These are phyloP conservation scores for Microdochium paspali DNA, from an alignment of 2,329 filamentous ascomycete species.

Conservation along the genomic window DNA sequence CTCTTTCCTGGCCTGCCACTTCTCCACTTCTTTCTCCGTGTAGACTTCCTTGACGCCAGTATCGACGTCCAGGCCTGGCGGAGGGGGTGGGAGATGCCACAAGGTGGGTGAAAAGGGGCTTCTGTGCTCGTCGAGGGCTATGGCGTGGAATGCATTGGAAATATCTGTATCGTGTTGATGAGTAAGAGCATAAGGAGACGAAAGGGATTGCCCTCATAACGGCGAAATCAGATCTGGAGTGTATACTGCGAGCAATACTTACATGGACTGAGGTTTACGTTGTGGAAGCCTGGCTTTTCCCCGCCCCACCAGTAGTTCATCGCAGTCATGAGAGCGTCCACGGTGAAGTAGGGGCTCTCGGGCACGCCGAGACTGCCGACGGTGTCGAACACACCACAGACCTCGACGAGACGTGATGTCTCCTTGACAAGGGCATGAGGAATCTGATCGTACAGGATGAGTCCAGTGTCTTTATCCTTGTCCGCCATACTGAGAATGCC, in stretches of 20 bases:
- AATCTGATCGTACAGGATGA: background rate
- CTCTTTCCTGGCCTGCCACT: too few species aligned
- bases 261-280: slow-evolving; percentile 6
- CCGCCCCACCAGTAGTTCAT: background rate
- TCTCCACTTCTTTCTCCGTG: too few species aligned
- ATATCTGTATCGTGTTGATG: slow-evolving; percentile 9
- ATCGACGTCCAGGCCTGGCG: background rate
- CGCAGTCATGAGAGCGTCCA: slow-evolving; percentile 1
- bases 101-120: slow-evolving; percentile 39
- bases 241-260: background rate
- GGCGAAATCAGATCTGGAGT: background rate
- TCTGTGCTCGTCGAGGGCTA: slow-evolving; percentile 26
- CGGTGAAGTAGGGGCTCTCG: slow-evolving; percentile 7
- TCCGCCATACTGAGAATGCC: slow-evolving; percentile 7
- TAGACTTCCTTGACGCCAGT: background rate
- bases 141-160: slow-evolving; percentile 25
- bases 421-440: background rate
- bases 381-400: slow-evolving; percentile 17
- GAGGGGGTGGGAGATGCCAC: slow-evolving; percentile 21
- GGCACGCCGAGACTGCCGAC: slow-evolving; percentile 21
- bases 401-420: background rate
- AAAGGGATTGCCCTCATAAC: background rate
- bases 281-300: slow-evolving; percentile 5
- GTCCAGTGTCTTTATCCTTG: background rate
- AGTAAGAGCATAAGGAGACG: background rate